Conservation (phyloP, 225 moss, liverwort and hornwort genomes). For the Takakia lepidozioides region DNA sequence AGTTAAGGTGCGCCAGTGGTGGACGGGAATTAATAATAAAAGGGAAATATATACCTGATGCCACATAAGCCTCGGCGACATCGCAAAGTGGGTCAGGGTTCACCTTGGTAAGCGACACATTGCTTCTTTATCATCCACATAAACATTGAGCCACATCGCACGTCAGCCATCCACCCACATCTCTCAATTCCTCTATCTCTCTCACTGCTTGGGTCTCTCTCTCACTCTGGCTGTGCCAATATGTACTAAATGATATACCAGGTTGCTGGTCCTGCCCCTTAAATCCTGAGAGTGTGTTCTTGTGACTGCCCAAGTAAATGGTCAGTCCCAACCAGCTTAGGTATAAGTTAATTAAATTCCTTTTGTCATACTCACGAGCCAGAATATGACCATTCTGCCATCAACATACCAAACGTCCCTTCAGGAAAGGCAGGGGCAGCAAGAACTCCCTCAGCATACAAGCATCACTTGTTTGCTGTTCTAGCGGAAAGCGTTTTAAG, state of each 20-base stretch:
- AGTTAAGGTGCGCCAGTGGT: conserved; percentile 33
- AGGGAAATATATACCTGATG: conserved; percentile 53
- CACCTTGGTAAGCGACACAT: conserved; percentile 39
- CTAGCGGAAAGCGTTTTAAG: no score
- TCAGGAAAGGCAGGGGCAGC: no score
- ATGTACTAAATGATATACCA: background rate
- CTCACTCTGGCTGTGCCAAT: background rate
- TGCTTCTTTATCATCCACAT: conserved; percentile 54
- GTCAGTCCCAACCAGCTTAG: no score
- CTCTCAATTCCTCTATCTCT: conserved; percentile 7
- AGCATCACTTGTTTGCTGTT: no score
- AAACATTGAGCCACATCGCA: conserved; percentile 48
- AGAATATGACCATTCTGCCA: no score
- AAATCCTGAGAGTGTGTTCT: no score
- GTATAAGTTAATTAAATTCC: no score
- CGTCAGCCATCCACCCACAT: conserved; percentile 39
- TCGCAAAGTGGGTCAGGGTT: conserved; percentile 54
- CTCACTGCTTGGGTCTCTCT: background rate
- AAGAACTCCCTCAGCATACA: no score
- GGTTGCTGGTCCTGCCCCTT: no score
- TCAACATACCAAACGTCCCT: no score
- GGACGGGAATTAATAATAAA: conserved; percentile 32
- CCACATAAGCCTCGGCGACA: conserved; percentile 46
- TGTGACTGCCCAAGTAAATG: no score
- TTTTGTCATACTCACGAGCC: no score